Percentiles rank a stretch among this genome's conserved stretches.
These are phyloP conservation scores for Ceratobasidium theobromae DNA, from an alignment of 1,284 basidiomycete species.

Conservation along the genomic window DNA sequence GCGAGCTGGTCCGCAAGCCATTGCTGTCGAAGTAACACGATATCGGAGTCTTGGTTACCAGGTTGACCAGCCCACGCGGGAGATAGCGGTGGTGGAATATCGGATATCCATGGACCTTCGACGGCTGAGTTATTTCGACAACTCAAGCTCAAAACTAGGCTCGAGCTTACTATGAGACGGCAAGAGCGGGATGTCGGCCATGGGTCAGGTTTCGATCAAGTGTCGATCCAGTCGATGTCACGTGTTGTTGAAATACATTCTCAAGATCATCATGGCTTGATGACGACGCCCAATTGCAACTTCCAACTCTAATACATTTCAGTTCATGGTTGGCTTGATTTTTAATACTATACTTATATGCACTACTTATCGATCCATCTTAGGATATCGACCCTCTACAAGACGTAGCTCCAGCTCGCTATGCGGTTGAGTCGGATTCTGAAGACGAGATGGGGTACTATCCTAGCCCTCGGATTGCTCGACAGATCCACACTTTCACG, in stretches of 20 bases:
- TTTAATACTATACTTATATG: background rate
- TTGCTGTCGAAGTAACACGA: conserved; percentile 58
- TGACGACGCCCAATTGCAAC: background rate
- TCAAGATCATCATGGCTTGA: background rate
- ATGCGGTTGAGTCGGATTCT: conserved; percentile 35
- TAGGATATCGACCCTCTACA: conserved; percentile 35
- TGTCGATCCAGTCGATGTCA: background rate
- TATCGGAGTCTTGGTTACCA: conserved; percentile 60
- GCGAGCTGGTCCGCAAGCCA: conserved; percentile 57
- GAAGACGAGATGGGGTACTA: conserved; percentile 33
- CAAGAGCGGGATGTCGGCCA: conserved; percentile 25
- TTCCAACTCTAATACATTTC: background rate
- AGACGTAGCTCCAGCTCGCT: conserved; percentile 30
- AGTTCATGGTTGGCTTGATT: background rate
- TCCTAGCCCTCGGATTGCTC: background rate
- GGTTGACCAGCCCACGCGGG: conserved; percentile 59
- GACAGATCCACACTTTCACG: background rate
- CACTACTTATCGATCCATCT: background rate
- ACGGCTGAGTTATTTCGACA: background rate
- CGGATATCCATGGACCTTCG: conserved; percentile 31
- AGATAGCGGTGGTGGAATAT: conserved; percentile 47
- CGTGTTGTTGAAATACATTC: too few species aligned
- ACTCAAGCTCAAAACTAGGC: background rate
- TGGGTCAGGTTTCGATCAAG: background rate
- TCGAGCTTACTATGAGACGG: conserved; percentile 22